phyloP scores from a whole-genome alignment of 495 filamentous ascomycete species.

The Penicillium alfredii region DNA sequence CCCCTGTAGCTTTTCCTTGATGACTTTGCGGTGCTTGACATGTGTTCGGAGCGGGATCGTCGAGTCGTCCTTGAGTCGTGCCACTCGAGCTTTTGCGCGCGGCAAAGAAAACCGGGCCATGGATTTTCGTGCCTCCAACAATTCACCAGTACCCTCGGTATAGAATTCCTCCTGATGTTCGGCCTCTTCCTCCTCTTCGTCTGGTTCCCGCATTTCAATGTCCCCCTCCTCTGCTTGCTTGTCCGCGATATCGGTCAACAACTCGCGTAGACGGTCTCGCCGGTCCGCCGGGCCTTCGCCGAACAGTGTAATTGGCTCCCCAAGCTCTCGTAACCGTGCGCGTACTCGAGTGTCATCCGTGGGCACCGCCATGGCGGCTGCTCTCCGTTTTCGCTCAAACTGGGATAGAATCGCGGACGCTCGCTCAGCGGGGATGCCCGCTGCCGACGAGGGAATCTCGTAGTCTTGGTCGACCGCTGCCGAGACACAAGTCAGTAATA shows the following conservation, averaged over 20 bases:
- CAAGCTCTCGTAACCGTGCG: conserved; percentile 69
- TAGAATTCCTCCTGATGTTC: conserved; percentile 96
- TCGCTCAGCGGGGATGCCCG: conserved; percentile 78
- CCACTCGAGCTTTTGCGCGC: conserved; percentile 68
- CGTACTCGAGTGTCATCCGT: conserved; percentile 90
- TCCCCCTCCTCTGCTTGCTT: conserved; percentile 56
- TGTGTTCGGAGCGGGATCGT: conserved; percentile 80
- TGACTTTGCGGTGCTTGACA: conserved; percentile 78
- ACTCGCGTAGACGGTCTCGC: conserved; percentile 77
- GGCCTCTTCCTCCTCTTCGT: conserved; percentile 46
- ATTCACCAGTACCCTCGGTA: conserved; percentile 66
- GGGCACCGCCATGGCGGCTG: conserved; percentile 87
- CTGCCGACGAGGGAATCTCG: conserved; percentile 61
- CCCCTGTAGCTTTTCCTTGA: conserved; percentile 74
- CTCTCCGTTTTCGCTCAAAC: conserved; percentile 81
- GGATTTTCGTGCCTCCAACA: conserved; percentile 69
- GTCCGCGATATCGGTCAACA: conserved; percentile 71
- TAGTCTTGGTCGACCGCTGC: conserved; percentile 84
- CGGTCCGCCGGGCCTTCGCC: conserved; percentile 85
- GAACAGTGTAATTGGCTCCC: conserved; percentile 91
- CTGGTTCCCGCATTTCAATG: conserved; percentile 50
- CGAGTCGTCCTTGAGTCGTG: conserved; percentile 69
- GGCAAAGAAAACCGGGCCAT: conserved; percentile 87
- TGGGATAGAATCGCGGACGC: conserved; percentile 85
- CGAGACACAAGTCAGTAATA: too few relatives aligned